Evolutionary conservation across 2,329 filamentous ascomycete species (phyloP).

Genomic region (Claviceps citrina): DNA sequence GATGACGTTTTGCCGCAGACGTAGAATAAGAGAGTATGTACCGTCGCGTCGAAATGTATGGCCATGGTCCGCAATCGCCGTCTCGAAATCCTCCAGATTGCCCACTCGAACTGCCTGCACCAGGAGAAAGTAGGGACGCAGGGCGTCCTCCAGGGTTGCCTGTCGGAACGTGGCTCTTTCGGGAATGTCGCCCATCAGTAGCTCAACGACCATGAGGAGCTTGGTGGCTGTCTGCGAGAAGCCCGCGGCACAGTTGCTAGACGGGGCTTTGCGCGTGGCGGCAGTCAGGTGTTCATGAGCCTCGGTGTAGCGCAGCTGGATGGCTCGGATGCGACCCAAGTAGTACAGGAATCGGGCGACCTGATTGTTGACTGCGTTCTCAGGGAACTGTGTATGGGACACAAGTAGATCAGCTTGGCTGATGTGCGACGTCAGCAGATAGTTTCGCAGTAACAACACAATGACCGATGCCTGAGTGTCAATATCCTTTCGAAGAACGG

Average conservation of each 20-base stretch:
- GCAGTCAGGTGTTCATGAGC: constrained; percentile 88
- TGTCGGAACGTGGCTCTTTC: constrained; percentile 90
- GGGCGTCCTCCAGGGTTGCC: constrained; percentile 66
- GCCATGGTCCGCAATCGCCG: constrained; percentile 65
- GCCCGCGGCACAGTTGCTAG: constrained; percentile 73
- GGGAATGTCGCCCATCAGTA: constrained; percentile 96
- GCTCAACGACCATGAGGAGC: constrained; percentile 86
- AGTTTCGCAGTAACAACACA: constrained; percentile 86
- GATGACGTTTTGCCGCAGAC: constrained; percentile 95
- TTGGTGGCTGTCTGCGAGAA: constrained; percentile 96
- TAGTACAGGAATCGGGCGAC: constrained; percentile 97
- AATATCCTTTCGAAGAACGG: constrained; percentile 90
- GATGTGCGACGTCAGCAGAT: constrained; percentile 91
- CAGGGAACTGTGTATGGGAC: constrained; percentile 87
- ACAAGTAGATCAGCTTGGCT: constrained; percentile 91
- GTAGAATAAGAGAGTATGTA: constrained; percentile 88
- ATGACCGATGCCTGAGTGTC: constrained; percentile 97
- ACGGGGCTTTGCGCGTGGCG: constrained; percentile 87
- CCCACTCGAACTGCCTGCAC: constrained; percentile 94
- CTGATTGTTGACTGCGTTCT: constrained; percentile 92
- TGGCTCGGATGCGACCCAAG: constrained; percentile 85
- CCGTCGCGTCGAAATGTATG: constrained; percentile 82
- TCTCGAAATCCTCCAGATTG: constrained; percentile 85
- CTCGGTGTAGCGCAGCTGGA: constrained; percentile 92
- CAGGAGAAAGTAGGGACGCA: constrained; percentile 85